A percentile compares a stretch with the other conserved stretches of the same genome.
Evolutionary conservation across 2,329 filamentous ascomycete genomes (phyloP).

Genomic region (Zymoseptoria passerinii): DNA sequence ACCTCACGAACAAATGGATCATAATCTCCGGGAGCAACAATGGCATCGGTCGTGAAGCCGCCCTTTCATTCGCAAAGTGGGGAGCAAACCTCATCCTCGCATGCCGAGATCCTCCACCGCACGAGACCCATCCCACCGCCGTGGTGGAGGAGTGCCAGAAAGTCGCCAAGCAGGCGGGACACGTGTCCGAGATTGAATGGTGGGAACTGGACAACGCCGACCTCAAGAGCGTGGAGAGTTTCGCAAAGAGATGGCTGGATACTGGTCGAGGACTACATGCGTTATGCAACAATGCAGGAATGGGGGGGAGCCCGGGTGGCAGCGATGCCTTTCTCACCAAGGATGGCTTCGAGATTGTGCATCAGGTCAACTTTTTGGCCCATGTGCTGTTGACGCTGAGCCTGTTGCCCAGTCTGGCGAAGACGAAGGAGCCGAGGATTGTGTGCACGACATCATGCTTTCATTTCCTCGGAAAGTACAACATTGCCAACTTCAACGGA

Average conservation of each 20-base stretch:
- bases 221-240: constrained; percentile 21
- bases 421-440: constrained; percentile 20
- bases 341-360: constrained; percentile 26
- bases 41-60: constrained; percentile 24
- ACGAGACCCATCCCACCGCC: constrained; percentile 18
- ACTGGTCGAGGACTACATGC: constrained; percentile 15
- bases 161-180: constrained; percentile 3
- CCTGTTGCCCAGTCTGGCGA: constrained; percentile 23
- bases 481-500: constrained; percentile 21
- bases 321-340: constrained; percentile 9
- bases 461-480: constrained; percentile 1
- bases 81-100: constrained; percentile 25
- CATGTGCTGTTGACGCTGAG: constrained; percentile 27
- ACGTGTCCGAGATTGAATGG: constrained; percentile 5
- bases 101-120: constrained; percentile 18
- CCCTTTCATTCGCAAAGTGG: constrained; percentile 20
- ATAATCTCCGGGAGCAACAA: constrained; percentile 21
- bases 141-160: constrained; percentile 20
- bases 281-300: constrained; percentile 29
- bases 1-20: constrained; percentile 7
- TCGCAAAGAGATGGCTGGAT: constrained; percentile 22
- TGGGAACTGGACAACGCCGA: constrained; percentile 6
- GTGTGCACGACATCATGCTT: constrained; percentile 8
- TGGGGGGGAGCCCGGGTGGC: constrained; percentile 11
- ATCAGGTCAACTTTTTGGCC: constrained; percentile 29